Base-by-base conservation (phyloP, 1,284 basidiomycete species). In the Trametes polyzona region DNA sequence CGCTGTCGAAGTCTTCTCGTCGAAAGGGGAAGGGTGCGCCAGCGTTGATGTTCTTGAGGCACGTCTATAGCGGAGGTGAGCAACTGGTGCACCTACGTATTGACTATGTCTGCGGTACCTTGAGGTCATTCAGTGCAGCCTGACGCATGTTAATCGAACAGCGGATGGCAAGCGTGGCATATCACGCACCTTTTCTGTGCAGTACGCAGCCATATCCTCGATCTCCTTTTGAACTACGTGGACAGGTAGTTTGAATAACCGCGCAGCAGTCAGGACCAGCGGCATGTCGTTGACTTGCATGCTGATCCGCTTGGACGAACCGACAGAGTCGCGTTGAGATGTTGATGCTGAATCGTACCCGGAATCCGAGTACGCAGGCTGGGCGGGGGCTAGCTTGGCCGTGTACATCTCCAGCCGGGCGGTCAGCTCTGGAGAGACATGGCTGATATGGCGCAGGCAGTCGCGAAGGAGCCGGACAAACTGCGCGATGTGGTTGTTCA, bases 31-130 rank as follows among this genome's bases (percentile, higher is more conserved):
- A 95, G 0, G 90, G 76, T 19, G 83, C 80, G 37, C 93, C 90
- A 7, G 92, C 88, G 58, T 90, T 92, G 71, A 98, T 91, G 62
- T 95, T 93, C 75, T 95, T 96, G 52, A 98, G 79, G 69, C 93
- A 95, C 29, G 90, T 92, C 89, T 96, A 75, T 4, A 69, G 46
- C 4, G 24, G 55, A 57, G 37, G 6, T 46, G 24, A 27, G 49
- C 17, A 43, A 3, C 36, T n/a, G 47, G 21, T 35, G 33, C 24
- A 43, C 19, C 23, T 16, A 16, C 16, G 14, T 12, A 19, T 32
- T 16, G 29, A 14, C 3, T 3, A 11, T 4, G 12, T 3, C 14
- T 19, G 43, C 63, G 71, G 48, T 71, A 88, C 90, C 81, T 95
- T 96, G 46, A 96, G 77, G 70, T 96, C 94, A 47, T 82, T 82